Conservation (phyloP, 257 asterid genomes). For the Fraxinus quadrangulata region DNA sequence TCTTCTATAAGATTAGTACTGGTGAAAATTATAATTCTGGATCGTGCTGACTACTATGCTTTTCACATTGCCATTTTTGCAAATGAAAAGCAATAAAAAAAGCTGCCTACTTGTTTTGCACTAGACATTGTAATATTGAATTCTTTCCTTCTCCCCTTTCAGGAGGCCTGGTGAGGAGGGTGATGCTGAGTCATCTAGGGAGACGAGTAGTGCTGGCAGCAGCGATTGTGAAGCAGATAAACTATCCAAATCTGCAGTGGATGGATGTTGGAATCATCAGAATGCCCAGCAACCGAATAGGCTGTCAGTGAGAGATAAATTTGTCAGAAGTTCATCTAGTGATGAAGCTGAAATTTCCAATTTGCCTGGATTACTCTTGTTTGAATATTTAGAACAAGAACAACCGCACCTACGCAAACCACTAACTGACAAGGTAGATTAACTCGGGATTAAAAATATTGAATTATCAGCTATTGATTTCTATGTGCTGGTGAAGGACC, state of each 20-base stretch:
- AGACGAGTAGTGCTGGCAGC: slow-evolving; percentile 45
- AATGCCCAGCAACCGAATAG: slow-evolving; percentile 34
- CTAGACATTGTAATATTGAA: background rate
- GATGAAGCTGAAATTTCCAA: slow-evolving; percentile 41
- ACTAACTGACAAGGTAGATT: slow-evolving; percentile 58
- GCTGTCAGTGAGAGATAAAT: slow-evolving; percentile 36
- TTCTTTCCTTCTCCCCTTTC: background rate
- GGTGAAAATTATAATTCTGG: background rate
- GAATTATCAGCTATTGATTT: slow-evolving; percentile 10
- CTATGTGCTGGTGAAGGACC: slow-evolving; percentile 20
- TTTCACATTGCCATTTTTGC: background rate
- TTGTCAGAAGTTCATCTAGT: slow-evolving; percentile 35
- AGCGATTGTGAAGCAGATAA: slow-evolving; percentile 42
- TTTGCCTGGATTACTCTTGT: slow-evolving; percentile 42
- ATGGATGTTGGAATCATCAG: slow-evolving; percentile 10
- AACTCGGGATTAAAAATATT: slow-evolving; percentile 12
- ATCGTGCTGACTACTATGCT: background rate
- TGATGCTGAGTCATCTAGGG: slow-evolving; percentile 49
- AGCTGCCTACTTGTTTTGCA: background rate
- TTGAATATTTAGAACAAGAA: slow-evolving; percentile 68
- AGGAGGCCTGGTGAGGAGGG: slow-evolving; percentile 42
- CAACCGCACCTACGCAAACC: slow-evolving; percentile 71
- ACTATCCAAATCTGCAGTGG: slow-evolving; percentile 34
- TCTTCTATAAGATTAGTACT: background rate
- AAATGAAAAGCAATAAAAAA: background rate